Percentiles rank a stretch among this genome's conserved stretches.
Evolutionary conservation across 139 green algal genomes (phyloP).

Genomic region (Tetraselmis striata): DNA sequence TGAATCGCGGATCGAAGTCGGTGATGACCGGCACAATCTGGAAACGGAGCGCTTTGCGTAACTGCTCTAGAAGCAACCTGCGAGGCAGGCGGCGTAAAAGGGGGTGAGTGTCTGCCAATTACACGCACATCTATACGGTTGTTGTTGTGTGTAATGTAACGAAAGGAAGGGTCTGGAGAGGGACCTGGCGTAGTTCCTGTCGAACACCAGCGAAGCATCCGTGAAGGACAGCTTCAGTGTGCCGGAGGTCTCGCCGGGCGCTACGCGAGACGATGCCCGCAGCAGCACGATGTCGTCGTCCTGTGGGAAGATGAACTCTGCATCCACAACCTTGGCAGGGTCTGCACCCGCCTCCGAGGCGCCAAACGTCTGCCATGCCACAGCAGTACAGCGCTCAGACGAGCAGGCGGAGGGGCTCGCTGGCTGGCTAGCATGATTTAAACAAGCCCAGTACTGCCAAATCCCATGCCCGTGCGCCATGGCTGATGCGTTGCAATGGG

Average conservation of each 20-base stretch:
- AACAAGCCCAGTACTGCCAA: conserved; percentile 18
- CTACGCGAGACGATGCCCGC: conserved; percentile 20
- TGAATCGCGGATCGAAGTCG: conserved; percentile 43
- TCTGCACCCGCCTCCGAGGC: conserved; percentile 9
- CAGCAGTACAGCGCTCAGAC: too few relatives aligned
- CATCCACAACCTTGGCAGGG: conserved; percentile 33
- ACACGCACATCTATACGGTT: too few relatives aligned
- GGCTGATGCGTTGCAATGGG: too few relatives aligned
- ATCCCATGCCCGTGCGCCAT: too few relatives aligned
- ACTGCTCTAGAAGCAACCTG: conserved; percentile 24
- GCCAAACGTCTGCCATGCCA: conserved; percentile 2
- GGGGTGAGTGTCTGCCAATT: too few relatives aligned
- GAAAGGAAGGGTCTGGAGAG: too few relatives aligned
- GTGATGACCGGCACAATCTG: conserved; percentile 38
- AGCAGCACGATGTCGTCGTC: conserved; percentile 40
- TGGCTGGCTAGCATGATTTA: too few relatives aligned
- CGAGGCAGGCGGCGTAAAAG: too few relatives aligned
- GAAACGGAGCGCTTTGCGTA: conserved; percentile 34
- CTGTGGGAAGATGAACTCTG: conserved; percentile 47
- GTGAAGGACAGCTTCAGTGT: conserved; percentile 29
- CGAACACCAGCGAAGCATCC: conserved; percentile 19
- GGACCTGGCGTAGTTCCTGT: conserved; percentile 30
- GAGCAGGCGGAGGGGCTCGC: too few relatives aligned
- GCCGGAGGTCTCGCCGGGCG: conserved; percentile 7
- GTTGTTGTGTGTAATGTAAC: too few relatives aligned